Evolutionary conservation across 768 basidiomycete species (phyloP), one percentile per base, ranked within the genome.

Genomic region (Termitomyces sp.): DNA sequence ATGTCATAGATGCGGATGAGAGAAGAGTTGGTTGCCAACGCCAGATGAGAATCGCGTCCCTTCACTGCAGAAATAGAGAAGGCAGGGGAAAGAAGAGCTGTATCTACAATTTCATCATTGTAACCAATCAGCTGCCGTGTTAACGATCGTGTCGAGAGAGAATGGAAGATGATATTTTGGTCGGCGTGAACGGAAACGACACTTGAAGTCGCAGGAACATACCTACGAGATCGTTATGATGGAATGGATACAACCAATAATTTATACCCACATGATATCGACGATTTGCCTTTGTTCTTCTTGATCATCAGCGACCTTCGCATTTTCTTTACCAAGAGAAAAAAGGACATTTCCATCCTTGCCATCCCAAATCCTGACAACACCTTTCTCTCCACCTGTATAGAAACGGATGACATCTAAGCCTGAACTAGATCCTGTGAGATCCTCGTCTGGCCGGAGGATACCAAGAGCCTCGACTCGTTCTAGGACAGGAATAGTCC

Each of bases 51-150:
- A 68, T 94, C 91, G 53, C 67, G 68, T 24, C 66, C 60, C 50
- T 24, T 60, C 57, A 61, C 64, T 2, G 68, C 52, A 0, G 62
- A 32, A 6, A 66, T 60, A 30, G 62, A 63, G 7, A 62, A 65
- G 20, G 68, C 48, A 22, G 75, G 68, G 46, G 82, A 82, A 58
- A 99, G 79, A 73, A 94, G 92, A 28, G 82, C 78, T 5, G 87
- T 83, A 65, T 98, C 97, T 52, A 98, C 89, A 63, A 98, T 94
- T 71, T 98, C 96, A 71, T 99, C 97, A 70, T 98, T 98, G 79
- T 89, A 99, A 0, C 97, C 97, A 65, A 98, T 86, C 63, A 98
- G 74, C 64, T 98, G 96, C 18, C 90, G 87, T 2, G 79, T 75
- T 26, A 91, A 73, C 9, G 79, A 74, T 33, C 79, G 79, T 1